Conservation (phyloP, 352 stramenopile species). For the Phytophthora tubulina region DNA sequence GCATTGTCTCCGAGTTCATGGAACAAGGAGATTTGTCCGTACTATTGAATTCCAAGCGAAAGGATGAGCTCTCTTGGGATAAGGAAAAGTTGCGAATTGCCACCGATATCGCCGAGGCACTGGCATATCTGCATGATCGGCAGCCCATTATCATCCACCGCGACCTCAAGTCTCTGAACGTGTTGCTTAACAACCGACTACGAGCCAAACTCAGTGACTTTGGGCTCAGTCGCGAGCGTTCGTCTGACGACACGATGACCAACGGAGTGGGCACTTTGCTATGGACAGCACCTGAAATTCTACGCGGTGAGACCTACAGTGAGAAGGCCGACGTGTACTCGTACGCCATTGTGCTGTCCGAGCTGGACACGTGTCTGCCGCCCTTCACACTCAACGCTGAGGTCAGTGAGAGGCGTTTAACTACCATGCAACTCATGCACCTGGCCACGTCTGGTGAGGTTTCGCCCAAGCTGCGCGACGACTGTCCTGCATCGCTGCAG, state of each 20-base stretch:
- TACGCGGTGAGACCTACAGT: constrained; percentile 62
- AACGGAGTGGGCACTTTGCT: constrained; percentile 67
- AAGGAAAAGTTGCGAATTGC: constrained; percentile 71
- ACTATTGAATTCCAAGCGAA: constrained; percentile 57
- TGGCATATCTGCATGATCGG: constrained; percentile 73
- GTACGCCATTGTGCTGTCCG: constrained; percentile 68
- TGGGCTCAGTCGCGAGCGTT: constrained; percentile 60
- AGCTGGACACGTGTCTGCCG: constrained; percentile 67
- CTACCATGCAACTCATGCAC: constrained; percentile 68
- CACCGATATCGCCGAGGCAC: constrained; percentile 62
- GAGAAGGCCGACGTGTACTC: constrained; percentile 76
- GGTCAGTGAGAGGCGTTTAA: constrained; percentile 48
- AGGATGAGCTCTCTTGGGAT: constrained; percentile 44
- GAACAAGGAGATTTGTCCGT: constrained; percentile 59
- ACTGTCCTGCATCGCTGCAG: constrained; percentile 48
- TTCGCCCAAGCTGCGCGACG: constrained; percentile 45
- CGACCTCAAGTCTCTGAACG: constrained; percentile 76
- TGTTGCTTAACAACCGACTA: constrained; percentile 55
- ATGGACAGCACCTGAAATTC: constrained; percentile 70
- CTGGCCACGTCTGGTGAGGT: constrained; percentile 58
- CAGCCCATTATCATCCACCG: constrained; percentile 70
- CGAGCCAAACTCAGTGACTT: constrained; percentile 74
- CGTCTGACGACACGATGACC: constrained; percentile 74
- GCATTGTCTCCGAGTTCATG: constrained; percentile 75
- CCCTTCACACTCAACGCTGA: constrained; percentile 67